Conservation (phyloP, 2,329 filamentous ascomycete species). For the Mycosphaerella arachidis region DNA sequence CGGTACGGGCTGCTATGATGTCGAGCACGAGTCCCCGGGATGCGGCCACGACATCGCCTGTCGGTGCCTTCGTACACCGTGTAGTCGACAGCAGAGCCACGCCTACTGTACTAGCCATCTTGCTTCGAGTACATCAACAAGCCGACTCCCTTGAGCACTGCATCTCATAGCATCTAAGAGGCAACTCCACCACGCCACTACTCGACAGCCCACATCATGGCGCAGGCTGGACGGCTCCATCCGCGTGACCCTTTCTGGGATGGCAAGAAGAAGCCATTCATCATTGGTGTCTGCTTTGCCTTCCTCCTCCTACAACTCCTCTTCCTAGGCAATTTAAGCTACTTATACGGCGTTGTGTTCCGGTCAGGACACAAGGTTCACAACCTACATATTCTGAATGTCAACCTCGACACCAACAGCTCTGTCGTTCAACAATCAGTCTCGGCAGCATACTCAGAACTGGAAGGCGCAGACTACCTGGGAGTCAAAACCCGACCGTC, state of each 20-base stretch:
- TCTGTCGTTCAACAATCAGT: slow-evolving; percentile 8
- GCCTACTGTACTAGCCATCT: too few species aligned
- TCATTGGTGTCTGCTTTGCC: slow-evolving; percentile 7
- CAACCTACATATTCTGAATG: slow-evolving; percentile 27
- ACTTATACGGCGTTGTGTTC: slow-evolving; percentile 27
- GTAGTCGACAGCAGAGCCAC: not conserved
- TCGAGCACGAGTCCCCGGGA: not conserved
- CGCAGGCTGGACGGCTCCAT: not conserved
- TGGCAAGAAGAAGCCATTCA: slow-evolving; percentile 15
- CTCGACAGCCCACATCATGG: not conserved
- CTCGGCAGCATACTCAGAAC: slow-evolving; percentile 20
- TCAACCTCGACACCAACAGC: slow-evolving; percentile 28
- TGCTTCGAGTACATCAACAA: not conserved
- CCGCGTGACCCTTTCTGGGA: slow-evolving; percentile 9
- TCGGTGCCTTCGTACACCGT: not conserved
- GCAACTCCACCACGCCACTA: not conserved
- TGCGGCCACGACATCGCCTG: not conserved
- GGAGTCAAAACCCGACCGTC: not conserved
- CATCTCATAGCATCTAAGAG: not conserved
- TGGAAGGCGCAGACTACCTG: slow-evolving; percentile 24
- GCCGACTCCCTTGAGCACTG: not conserved
- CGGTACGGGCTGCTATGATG: not conserved
- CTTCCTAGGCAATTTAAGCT: slow-evolving; percentile 25
- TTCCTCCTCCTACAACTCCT: slow-evolving; percentile 20
- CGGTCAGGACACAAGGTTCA: slow-evolving; percentile 16